Evolutionary conservation across 2,329 filamentous ascomycete genomes (phyloP).

Genomic region (Verticillium zaregamsianum): DNA sequence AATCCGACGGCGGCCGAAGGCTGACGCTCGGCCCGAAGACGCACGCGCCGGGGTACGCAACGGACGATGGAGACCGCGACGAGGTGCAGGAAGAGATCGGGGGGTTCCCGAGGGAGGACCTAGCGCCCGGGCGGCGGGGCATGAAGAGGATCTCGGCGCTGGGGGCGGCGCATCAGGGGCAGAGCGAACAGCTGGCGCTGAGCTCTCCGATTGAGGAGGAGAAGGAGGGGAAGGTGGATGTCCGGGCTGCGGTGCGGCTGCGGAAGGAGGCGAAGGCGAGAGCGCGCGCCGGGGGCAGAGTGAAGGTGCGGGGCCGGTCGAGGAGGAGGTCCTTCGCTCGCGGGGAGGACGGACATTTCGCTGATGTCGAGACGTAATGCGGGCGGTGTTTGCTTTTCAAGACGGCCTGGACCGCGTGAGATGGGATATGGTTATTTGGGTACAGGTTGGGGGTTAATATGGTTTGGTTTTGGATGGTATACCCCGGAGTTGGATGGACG

Average conservation of each 20-base stretch:
- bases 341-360: not conserved
- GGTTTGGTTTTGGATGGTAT: not conserved
- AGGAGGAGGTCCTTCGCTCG: not conserved
- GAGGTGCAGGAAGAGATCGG: not conserved
- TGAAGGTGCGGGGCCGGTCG: not conserved
- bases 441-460: not conserved
- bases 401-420: not conserved
- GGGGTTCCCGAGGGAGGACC: constrained; percentile 3
- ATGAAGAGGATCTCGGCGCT: constrained; percentile 12
- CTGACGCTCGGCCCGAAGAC: constrained; percentile 4
- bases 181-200: not conserved
- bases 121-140: constrained; percentile 7
- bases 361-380: not conserved
- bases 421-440: not conserved
- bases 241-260: constrained; percentile 21
- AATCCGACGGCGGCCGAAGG: not conserved
- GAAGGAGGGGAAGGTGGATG: constrained; percentile 16
- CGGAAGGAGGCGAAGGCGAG: constrained; percentile 26
- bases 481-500: not conserved
- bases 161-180: constrained; percentile 7
- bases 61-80: constrained; percentile 6
- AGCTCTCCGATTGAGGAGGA: constrained; percentile 10
- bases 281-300: constrained; percentile 14
- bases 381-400: not conserved
- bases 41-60: not conserved